Percentiles rank a stretch among this genome's conserved stretches.
These are phyloP conservation scores for Musa troglodytarum DNA, from an alignment of 176 grass and related monocot species.

Conservation along the genomic window DNA sequence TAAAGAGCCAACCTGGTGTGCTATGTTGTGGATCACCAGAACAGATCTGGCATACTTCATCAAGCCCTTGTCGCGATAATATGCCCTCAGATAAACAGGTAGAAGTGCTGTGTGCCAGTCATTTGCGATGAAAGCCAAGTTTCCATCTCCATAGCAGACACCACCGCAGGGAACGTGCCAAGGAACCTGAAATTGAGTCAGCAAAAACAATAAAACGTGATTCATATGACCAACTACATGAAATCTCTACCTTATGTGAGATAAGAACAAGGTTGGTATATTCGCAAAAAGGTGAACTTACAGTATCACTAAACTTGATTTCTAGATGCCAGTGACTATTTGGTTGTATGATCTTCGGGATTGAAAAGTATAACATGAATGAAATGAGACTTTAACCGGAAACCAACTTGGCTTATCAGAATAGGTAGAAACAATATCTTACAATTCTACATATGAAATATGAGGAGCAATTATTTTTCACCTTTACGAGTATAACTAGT, in stretches of 20 bases:
- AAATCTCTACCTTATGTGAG: neutral
- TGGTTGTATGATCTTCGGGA: too few relatives aligned
- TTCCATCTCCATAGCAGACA: slow-evolving; percentile 77
- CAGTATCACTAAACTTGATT: neutral
- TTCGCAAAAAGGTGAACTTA: neutral
- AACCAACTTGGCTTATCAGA: too few relatives aligned
- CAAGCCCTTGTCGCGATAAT: slow-evolving; percentile 87
- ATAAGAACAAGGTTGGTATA: neutral
- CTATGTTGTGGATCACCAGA: slow-evolving; percentile 92
- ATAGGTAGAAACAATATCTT: too few relatives aligned
- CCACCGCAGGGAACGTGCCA: slow-evolving; percentile 80
- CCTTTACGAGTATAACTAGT: neutral
- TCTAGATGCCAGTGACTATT: neutral
- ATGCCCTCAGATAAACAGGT: slow-evolving; percentile 79
- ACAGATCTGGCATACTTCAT: slow-evolving; percentile 82
- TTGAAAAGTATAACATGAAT: neutral
- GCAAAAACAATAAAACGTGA: neutral
- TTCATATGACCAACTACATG: slow-evolving; percentile 3
- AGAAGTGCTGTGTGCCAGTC: slow-evolving; percentile 96
- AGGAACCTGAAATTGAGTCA: slow-evolving; percentile 44
- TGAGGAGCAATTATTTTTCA: neutral
- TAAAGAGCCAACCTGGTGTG: slow-evolving; percentile 62
- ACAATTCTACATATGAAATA: neutral
- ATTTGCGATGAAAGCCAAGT: slow-evolving; percentile 90
- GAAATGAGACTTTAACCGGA: neutral